phyloP scores from a whole-genome alignment of 805 yeast species.

The Maudiozyma saulgeensis region DNA sequence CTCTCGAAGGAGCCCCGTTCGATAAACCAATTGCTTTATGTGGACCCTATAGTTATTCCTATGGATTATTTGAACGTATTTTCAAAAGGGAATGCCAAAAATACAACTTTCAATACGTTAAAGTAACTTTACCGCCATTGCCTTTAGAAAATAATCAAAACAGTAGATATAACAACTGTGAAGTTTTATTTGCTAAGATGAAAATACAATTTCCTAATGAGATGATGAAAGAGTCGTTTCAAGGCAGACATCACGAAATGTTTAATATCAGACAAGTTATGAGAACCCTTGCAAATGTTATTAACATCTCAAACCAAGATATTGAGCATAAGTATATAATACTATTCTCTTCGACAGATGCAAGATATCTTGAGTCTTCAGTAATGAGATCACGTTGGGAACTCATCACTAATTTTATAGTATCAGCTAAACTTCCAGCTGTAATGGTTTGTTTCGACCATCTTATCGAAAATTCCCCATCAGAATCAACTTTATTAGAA shows the following conservation, averaged over 20 bases:
- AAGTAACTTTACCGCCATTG: background rate
- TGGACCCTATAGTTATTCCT: background rate
- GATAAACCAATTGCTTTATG: background rate
- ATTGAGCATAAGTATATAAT: too few relatives aligned
- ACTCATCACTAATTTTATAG: too few relatives aligned
- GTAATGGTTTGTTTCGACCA: too few relatives aligned
- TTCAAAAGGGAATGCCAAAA: background rate
- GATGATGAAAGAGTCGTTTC: background rate
- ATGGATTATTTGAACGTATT: background rate
- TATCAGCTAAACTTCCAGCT: too few relatives aligned
- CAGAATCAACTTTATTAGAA: too few relatives aligned
- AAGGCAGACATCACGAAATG: too few relatives aligned
- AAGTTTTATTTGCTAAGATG: background rate
- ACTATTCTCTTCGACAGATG: too few relatives aligned
- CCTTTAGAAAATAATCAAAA: too few relatives aligned
- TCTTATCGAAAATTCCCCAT: too few relatives aligned
- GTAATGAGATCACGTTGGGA: too few relatives aligned
- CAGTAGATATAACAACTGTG: background rate
- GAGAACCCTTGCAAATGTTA: background rate
- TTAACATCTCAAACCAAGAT: background rate
- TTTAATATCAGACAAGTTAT: background rate
- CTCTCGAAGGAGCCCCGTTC: background rate
- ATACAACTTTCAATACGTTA: background rate
- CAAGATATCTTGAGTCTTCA: too few relatives aligned
- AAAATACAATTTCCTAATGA: background rate